Evolutionary conservation across 1,284 basidiomycete species (phyloP).

Genomic region (Cutaneotrichosporon curvatum): DNA sequence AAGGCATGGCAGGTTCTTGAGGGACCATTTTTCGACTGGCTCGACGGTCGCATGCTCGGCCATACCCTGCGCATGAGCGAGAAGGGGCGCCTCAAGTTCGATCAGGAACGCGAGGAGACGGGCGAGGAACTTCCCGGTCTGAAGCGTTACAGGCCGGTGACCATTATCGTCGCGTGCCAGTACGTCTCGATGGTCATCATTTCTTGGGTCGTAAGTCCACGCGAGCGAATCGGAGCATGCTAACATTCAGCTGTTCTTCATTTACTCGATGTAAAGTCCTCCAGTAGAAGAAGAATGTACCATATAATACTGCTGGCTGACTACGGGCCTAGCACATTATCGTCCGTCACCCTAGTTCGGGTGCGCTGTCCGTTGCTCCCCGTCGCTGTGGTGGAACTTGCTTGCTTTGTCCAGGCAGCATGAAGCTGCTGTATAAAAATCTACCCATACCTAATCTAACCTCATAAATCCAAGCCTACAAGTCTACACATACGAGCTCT

Average conservation of each 20-base stretch:
- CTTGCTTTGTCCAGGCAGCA: no score
- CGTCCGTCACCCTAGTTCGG: no score
- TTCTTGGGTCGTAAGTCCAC: constrained; percentile 14
- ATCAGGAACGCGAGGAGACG: constrained; percentile 13
- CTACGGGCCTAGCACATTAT: no score
- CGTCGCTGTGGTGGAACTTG: no score
- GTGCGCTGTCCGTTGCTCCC: no score
- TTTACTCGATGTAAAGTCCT: no score
- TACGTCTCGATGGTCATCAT: constrained; percentile 15
- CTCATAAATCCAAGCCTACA: no score
- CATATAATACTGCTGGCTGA: no score
- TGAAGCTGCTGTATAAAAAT: no score
- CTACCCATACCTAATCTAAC: no score
- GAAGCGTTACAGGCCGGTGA: constrained; percentile 8
- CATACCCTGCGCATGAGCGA: constrained; percentile 28
- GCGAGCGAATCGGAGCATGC: neutral
- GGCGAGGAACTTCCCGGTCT: constrained; percentile 11
- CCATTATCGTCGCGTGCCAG: constrained; percentile 8
- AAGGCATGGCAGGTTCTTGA: constrained; percentile 38
- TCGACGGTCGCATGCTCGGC: constrained; percentile 24
- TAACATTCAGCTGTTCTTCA: constrained; percentile 8
- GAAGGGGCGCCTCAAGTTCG: constrained; percentile 22
- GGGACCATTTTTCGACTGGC: constrained; percentile 26
- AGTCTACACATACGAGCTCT: no score
- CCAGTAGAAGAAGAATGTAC: no score